These are phyloP conservation scores for Mycosphaerella arachidis DNA, from an alignment of 2,329 filamentous ascomycete species.

Conservation along the genomic window DNA sequence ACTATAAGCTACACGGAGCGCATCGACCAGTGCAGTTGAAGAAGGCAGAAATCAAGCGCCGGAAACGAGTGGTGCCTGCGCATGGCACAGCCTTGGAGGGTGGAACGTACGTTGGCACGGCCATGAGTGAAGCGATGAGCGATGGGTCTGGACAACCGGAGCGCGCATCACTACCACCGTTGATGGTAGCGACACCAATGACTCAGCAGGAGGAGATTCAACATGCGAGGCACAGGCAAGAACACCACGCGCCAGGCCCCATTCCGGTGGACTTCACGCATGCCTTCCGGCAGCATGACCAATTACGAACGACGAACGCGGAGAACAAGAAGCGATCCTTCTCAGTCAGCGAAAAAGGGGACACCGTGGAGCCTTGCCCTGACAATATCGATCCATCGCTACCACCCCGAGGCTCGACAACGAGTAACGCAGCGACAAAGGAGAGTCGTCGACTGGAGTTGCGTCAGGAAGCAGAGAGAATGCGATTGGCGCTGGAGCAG, in stretches of 20 bases:
- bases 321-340: slow-evolving; percentile 61
- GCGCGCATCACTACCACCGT: slow-evolving; percentile 50
- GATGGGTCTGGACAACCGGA: slow-evolving; percentile 17
- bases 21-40: slow-evolving; percentile 98
- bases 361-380: slow-evolving; percentile 16
- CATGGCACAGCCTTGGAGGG: slow-evolving; percentile 36
- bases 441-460: slow-evolving; percentile 62
- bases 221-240: slow-evolving; percentile 18
- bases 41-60: slow-evolving; percentile 91
- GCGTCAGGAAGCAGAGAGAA: slow-evolving; percentile 68
- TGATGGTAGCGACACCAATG: slow-evolving; percentile 33
- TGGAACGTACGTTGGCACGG: slow-evolving; percentile 4
- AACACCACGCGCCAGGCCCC: slow-evolving; percentile 18
- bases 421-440: slow-evolving; percentile 35
- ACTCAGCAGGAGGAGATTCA: slow-evolving; percentile 5
- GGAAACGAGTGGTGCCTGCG: slow-evolving; percentile 90
- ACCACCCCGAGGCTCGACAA: slow-evolving; percentile 32
- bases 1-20: slow-evolving; percentile 91
- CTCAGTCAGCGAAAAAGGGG: slow-evolving; percentile 40
- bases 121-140: slow-evolving; percentile 24
- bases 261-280: slow-evolving; percentile 38
- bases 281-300: slow-evolving; percentile 25
- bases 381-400: slow-evolving; percentile 34
- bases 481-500: background rate
- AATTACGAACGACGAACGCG: slow-evolving; percentile 15